Percentiles rank a stretch among this genome's conserved stretches.
Conservation (phyloP, 148 eudicot genomes). For the Fagopyrum homotropicum region DNA sequence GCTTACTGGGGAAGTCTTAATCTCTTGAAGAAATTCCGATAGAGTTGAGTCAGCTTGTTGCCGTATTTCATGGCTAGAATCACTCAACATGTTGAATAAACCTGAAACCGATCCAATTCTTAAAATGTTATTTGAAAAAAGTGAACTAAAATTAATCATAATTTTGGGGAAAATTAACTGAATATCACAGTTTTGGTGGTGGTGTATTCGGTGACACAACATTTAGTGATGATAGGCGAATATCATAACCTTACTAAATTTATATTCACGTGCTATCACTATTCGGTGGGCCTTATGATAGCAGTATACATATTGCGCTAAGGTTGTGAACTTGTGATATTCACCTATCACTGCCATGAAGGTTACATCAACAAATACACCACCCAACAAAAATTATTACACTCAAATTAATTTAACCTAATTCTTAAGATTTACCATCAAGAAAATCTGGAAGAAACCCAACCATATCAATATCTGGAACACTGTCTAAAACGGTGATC, state of each 20-base stretch:
- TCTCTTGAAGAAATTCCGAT: slow-evolving; percentile 96
- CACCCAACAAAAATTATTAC: neutral
- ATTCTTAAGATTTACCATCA: slow-evolving; percentile 54
- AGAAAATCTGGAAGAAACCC: slow-evolving; percentile 99
- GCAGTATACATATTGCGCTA: neutral
- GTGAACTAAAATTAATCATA: neutral
- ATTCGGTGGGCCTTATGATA: neutral
- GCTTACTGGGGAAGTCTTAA: slow-evolving; percentile 91
- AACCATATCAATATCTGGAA: slow-evolving; percentile 97
- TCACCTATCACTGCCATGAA: neutral
- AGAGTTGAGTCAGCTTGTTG: slow-evolving; percentile 99
- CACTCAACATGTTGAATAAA: slow-evolving; percentile 94
- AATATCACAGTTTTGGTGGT: neutral
- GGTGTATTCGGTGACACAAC: neutral
- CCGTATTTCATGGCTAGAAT: slow-evolving; percentile 90
- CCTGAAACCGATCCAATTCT: slow-evolving; percentile 42
- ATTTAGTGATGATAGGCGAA: neutral
- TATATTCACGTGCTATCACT: neutral
- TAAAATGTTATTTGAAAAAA: slow-evolving; percentile 10
- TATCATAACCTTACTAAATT: neutral
- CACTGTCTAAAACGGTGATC: slow-evolving; percentile 98
- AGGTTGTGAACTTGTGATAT: neutral
- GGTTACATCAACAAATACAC: neutral
- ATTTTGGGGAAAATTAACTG: neutral
- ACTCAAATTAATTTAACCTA: neutral